Percentiles rank a stretch among this genome's conserved stretches.
These are phyloP conservation scores for Alisma plantagoaquatica DNA, from an alignment of 106 monocot genomes.

Conservation along the genomic window DNA sequence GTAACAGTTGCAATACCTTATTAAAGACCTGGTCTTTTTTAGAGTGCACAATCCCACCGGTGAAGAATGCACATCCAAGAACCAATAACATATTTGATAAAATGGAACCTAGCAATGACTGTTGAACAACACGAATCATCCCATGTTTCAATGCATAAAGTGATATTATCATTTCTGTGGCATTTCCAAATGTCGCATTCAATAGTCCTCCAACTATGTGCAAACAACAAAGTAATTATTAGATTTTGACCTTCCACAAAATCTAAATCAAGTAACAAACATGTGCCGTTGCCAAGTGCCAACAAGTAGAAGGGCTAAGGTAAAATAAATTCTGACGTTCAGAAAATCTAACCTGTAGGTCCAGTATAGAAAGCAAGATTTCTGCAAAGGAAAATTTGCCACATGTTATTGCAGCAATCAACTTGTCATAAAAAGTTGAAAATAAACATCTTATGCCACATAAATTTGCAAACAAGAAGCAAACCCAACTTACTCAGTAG, in stretches of 20 bases:
- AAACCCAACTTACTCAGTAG: conserved; percentile 66
- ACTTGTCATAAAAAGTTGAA: neutral
- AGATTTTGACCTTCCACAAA: neutral
- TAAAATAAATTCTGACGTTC: neutral
- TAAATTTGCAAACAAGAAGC: neutral
- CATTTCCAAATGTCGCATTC: conserved; percentile 99
- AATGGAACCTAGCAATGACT: conserved; percentile 90
- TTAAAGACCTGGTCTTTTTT: conserved; percentile 85
- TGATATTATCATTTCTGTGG: conserved; percentile 97
- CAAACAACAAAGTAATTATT: neutral
- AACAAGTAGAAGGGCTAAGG: neutral
- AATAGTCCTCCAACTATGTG: conserved; percentile 83
- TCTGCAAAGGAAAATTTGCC: conserved; percentile 22
- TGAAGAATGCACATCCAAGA: conserved; percentile 87
- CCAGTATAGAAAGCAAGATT: conserved; percentile 88
- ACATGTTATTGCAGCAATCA: neutral
- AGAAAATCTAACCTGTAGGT: conserved; percentile 80
- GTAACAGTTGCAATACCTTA: conserved; percentile 49
- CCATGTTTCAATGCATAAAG: conserved; percentile 81
- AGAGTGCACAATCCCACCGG: conserved; percentile 72
- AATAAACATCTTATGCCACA: neutral
- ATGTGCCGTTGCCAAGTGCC: neutral
- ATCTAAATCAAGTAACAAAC: neutral
- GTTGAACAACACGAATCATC: conserved; percentile 93
- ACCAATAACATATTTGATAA: conserved; percentile 95